Base-by-base conservation (phyloP, 192 early-diverging fungal genomes). In the Coemansia sp. region DNA sequence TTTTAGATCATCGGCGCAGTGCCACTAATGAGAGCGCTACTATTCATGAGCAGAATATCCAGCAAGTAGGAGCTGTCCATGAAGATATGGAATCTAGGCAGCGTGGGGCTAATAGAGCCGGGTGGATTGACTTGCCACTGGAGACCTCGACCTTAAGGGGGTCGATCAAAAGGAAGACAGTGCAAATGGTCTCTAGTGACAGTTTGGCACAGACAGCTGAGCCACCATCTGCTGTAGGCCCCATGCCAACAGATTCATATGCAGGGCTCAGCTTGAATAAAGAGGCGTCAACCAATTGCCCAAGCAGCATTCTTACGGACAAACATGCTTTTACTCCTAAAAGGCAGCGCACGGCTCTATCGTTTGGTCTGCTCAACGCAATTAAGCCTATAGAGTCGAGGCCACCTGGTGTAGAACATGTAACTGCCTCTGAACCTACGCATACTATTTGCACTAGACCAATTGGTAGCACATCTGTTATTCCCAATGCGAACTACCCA, bases 121-220 rank as follows among this genome's bases (percentile, higher is more conserved):
- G 57, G 9, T 38, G 32, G 39, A 59, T 59, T 11, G 57, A 59
- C 39, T 18, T 81, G 15, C 68, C 74, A 6, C 40, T 81, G 37
- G 74, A 67, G 56, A 76, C 79, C 1, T 76, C 75, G 41, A 71
- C 47, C 13, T 61, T 72, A 11, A 42, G 59, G 11, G 58, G 61
- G 38, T 69, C 75, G 42, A 23, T 67, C 6, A 82, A 82, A 65
- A 74, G 78, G 67, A 81, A 81, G 47, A 6, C 68, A 15, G 42
- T 32, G 8, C 57, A 48, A 15, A 59, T 41, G 13, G 8, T n/a
- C 9, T 26, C 39, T 0, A 9, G n/a, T 12, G n/a, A 53, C 21
- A 19, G 18, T 15, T 45, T 45, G 44, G 9, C 44, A 45, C 44
- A 45, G 13, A 9, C 44, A 45, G 7, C 44, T 45, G 44, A 15